phyloP scores from a whole-genome alignment of 2,329 filamentous ascomycete species.

The Nigrospora sphaerica region DNA sequence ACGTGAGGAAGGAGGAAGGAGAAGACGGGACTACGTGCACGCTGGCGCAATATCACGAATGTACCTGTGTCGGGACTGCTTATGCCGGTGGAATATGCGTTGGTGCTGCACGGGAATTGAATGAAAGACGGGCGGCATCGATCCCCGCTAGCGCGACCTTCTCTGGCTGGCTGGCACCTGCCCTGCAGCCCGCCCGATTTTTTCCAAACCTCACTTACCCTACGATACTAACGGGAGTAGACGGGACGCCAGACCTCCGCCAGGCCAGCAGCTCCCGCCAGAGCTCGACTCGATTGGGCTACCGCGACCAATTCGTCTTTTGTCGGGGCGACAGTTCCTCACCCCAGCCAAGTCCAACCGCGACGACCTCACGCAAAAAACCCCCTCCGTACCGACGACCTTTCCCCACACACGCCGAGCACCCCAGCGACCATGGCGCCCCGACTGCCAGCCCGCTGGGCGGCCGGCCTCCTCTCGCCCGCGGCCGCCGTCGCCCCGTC shows the following conservation, averaged over 20 bases:
- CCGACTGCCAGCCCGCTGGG: slow-evolving; percentile 37
- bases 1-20: neutral
- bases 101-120: too few species aligned
- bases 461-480: slow-evolving; percentile 25
- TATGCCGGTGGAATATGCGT: too few species aligned
- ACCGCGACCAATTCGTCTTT: too few species aligned
- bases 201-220: neutral
- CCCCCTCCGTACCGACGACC: neutral
- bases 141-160: too few species aligned
- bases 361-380: neutral
- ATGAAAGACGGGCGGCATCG: too few species aligned
- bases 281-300: too few species aligned
- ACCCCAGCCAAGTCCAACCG: neutral
- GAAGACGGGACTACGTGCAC: neutral
- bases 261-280: too few species aligned
- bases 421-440: slow-evolving; percentile 33
- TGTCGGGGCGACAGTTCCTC: neutral
- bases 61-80: too few species aligned
- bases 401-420: neutral
- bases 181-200: slow-evolving; percentile 1
- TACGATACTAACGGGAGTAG: too few species aligned
- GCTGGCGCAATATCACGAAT: too few species aligned
- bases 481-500: slow-evolving; percentile 17
- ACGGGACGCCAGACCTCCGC: too few species aligned
- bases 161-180: too few species aligned